Conservation (phyloP, 1,284 basidiomycete genomes). For the Pseudozyma flocculosa region DNA sequence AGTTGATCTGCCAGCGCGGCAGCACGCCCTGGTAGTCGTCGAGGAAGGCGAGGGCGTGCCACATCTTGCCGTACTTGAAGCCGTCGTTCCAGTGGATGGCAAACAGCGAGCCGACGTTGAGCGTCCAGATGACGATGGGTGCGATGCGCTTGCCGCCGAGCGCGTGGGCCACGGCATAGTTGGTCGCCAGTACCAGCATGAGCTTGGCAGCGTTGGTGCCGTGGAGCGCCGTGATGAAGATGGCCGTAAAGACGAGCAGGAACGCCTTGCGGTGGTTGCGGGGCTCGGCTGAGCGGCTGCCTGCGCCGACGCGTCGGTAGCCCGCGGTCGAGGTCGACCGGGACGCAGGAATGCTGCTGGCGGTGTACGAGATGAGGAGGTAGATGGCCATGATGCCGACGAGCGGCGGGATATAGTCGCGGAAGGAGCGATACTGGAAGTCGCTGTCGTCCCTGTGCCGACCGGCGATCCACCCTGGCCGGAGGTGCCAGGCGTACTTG, state of each 20-base stretch:
- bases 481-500: conserved; percentile 67
- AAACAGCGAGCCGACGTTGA: conserved; percentile 75
- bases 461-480: conserved; percentile 63
- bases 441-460: conserved; percentile 59
- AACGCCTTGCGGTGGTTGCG: conserved; percentile 51
- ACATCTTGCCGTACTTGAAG: conserved; percentile 69
- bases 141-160: conserved; percentile 58
- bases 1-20: conserved; percentile 89
- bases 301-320: neutral
- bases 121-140: conserved; percentile 68
- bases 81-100: conserved; percentile 76
- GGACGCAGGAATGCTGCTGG: conserved; percentile 9
- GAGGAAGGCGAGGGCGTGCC: conserved; percentile 66
- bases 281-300: no score
- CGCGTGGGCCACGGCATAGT: conserved; percentile 66
- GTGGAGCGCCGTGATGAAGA: conserved; percentile 77
- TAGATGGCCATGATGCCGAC: conserved; percentile 48
- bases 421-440: conserved; percentile 59
- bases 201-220: conserved; percentile 83
- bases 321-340: neutral
- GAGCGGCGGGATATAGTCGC: conserved; percentile 54
- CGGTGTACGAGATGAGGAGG: conserved; percentile 50
- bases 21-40: conserved; percentile 70
- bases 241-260: conserved; percentile 64
- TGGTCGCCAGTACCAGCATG: conserved; percentile 68